Base-by-base conservation (phyloP, 768 basidiomycete species). In the Suillus americanus region DNA sequence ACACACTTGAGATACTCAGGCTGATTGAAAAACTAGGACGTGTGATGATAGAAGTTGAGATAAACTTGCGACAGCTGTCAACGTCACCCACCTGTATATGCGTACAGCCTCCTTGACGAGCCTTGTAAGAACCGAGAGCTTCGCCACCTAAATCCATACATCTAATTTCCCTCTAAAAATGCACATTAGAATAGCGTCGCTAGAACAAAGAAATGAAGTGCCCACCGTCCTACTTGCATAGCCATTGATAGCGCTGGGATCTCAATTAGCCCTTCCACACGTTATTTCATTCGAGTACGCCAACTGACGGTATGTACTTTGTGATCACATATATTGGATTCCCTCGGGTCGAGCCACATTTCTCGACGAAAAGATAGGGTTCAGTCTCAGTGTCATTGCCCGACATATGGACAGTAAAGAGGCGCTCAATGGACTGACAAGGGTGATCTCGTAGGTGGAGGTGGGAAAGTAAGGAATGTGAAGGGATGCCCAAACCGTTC, bases 261-360 rank as follows among this genome's bases (percentile, higher is more conserved):
- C 51, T 61, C 40, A 18, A 70, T 73, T 64, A 76, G 68, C 53
- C 59, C 54, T 53, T 30, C 46, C 33, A 53, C 55, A 64, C n/a
- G 2, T 18, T 23, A 50, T 20, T 53, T 62, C 46, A 64, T 68
- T 60, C 48, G 62, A 60, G 23, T 54, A 51, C 46, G 60, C 50
- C 57, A 35, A 80, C 79, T 79, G 65, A 80, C 80, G 79, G 80
- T 43, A 69, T 77, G 55, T 79, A 68, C 68, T 79, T 80, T 23
- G 79, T 79, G 70, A 79, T 81, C 67, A 79, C 79, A 62, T 79
- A 79, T 67, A 79, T 80, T 59, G 79, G 78, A 60, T 73, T 77
- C 54, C 80, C 79, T n/a, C 79, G 74, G 37, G 75, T 75, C 41
- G 80, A 76, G 12, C 79, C 79, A 63, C 79, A 79, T 68, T 80